phyloP scores from a whole-genome alignment of 768 basidiomycete species.

The Tephrocybe sp. region DNA sequence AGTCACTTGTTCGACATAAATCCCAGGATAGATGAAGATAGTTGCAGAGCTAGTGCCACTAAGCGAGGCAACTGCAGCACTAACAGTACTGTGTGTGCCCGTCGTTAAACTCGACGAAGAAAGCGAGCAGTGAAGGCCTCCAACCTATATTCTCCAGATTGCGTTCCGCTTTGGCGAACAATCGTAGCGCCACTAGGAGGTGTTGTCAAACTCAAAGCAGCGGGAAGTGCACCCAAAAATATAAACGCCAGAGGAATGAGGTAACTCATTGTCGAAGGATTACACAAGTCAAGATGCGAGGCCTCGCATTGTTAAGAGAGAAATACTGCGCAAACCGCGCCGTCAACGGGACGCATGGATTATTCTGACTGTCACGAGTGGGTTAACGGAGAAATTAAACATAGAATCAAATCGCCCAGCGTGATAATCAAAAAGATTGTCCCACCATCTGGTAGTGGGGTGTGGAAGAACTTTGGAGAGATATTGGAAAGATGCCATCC shows the following conservation, averaged over 20 bases:
- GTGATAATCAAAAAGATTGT: not conserved
- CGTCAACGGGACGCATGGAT: not conserved
- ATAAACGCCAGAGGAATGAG: constrained; percentile 10
- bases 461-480: not conserved
- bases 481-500: not conserved
- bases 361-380: constrained; percentile 7
- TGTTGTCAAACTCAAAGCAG: constrained; percentile 12
- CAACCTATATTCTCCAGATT: constrained; percentile 22
- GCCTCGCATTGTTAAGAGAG: not conserved
- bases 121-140: not conserved
- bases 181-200: constrained; percentile 26
- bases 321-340: not conserved
- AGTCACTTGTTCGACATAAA: constrained; percentile 26
- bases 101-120: not conserved
- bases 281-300: not conserved
- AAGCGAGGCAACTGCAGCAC: constrained; percentile 22
- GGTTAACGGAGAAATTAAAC: constrained; percentile 2
- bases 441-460: not conserved
- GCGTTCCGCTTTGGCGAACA: constrained; percentile 22
- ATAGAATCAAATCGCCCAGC: not conserved
- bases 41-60: constrained; percentile 15
- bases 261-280: not conserved
- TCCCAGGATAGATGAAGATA: constrained; percentile 24
- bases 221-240: constrained; percentile 14
- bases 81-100: constrained; percentile 14